Conservation (phyloP, 192 early-diverging fungal genomes). For the Backusella tarrabulga region DNA sequence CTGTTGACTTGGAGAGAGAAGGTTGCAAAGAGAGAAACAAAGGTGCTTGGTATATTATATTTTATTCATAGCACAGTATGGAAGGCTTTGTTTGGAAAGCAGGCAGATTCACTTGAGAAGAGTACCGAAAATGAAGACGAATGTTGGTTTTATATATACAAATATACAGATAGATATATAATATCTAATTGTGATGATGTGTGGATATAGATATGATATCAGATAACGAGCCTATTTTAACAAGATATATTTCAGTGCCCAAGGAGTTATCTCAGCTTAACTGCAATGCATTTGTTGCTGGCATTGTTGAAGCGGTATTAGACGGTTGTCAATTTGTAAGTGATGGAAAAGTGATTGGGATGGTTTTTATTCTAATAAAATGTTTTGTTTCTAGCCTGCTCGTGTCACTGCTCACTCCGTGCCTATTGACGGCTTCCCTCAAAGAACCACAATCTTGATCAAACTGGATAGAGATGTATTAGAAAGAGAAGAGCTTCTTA, state of each 20-base stretch:
- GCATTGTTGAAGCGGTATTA: slow-evolving; percentile 93
- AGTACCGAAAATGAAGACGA: slow-evolving; percentile 97
- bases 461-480: slow-evolving; percentile 88
- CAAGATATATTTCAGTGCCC: slow-evolving; percentile 91
- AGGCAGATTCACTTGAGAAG: slow-evolving; percentile 94
- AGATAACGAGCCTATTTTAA: slow-evolving; percentile 94
- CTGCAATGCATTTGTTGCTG: slow-evolving; percentile 93
- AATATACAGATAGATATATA: slow-evolving; percentile 20
- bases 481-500: slow-evolving; percentile 71
- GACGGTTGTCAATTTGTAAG: slow-evolving; percentile 90
- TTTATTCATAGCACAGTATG: slow-evolving; percentile 95
- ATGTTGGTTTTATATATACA: slow-evolving; percentile 55
- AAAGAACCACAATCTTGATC: slow-evolving; percentile 93
- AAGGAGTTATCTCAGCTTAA: slow-evolving; percentile 91
- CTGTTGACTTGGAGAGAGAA: slow-evolving; percentile 91
- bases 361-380: neutral
- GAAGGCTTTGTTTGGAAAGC: slow-evolving; percentile 94
- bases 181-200: neutral
- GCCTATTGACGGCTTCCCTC: slow-evolving; percentile 81
- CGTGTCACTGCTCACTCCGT: slow-evolving; percentile 93
- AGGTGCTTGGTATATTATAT: slow-evolving; percentile 84
- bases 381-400: slow-evolving; percentile 52
- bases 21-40: slow-evolving; percentile 82
- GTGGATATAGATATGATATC: slow-evolving; percentile 92
- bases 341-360: neutral